A percentile compares a stretch with the other conserved stretches of the same genome.
These are phyloP conservation scores for Globisporangium carolinianum DNA, from an alignment of 352 stramenopile genomes.

Conservation along the genomic window DNA sequence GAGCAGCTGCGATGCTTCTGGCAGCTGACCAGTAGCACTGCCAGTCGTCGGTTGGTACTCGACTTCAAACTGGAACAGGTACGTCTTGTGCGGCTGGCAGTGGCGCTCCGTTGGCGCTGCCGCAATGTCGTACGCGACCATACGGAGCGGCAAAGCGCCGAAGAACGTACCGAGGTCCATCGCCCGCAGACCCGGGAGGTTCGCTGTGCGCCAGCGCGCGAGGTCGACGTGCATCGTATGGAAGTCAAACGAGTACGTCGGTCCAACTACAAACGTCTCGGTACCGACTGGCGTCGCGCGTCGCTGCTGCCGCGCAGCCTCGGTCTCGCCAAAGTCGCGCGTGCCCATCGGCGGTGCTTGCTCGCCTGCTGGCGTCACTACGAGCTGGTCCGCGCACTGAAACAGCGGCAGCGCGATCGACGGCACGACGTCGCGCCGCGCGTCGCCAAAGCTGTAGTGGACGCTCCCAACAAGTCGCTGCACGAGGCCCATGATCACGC, in stretches of 20 bases:
- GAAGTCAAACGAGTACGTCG: slow-evolving; percentile 86
- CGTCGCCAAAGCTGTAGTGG: slow-evolving; percentile 66
- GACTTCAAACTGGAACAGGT: slow-evolving; percentile 81
- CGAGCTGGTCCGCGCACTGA: slow-evolving; percentile 78
- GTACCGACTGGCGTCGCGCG: slow-evolving; percentile 42
- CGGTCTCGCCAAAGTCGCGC: slow-evolving; percentile 56
- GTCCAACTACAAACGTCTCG: slow-evolving; percentile 45
- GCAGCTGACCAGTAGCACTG: too few species aligned
- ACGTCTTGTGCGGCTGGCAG: slow-evolving; percentile 53
- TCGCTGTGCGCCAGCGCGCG: slow-evolving; percentile 70
- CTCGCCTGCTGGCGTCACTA: slow-evolving; percentile 49
- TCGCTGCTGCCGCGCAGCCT: slow-evolving; percentile 28
- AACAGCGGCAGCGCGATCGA: slow-evolving; percentile 70
- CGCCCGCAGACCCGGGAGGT: slow-evolving; percentile 65
- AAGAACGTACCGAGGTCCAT: slow-evolving; percentile 80
- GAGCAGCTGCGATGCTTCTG: too few species aligned
- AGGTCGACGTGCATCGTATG: slow-evolving; percentile 87
- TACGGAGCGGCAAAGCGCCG: slow-evolving; percentile 53
- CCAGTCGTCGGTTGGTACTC: slow-evolving; percentile 15
- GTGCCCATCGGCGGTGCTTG: slow-evolving; percentile 43
- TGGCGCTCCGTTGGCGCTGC: slow-evolving; percentile 23
- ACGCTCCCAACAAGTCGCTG: slow-evolving; percentile 54
- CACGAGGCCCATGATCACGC: slow-evolving; percentile 76
- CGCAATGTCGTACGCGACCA: slow-evolving; percentile 64
- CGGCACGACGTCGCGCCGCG: slow-evolving; percentile 30